These are phyloP conservation scores for Linum tenue DNA, from an alignment of 345 rosid genomes.

Conservation along the genomic window DNA sequence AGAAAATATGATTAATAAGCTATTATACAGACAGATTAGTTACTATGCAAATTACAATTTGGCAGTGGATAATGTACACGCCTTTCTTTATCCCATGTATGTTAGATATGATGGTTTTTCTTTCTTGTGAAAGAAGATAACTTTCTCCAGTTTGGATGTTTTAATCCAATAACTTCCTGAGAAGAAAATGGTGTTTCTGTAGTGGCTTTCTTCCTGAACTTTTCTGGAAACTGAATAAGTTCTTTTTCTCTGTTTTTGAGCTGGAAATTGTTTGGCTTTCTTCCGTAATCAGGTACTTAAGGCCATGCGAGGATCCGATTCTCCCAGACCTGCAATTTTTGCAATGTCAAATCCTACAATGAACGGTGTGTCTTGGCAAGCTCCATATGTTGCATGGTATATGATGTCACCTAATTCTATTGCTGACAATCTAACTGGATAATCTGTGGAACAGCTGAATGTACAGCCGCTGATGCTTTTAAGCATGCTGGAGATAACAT, in stretches of 20 bases:
- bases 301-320: slow-evolving; percentile 80
- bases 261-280: background rate
- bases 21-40: background rate
- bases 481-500: slow-evolving; percentile 85
- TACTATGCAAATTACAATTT: too few relatives aligned
- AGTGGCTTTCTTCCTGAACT: slow-evolving; percentile 1
- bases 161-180: too few relatives aligned
- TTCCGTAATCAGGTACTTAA: slow-evolving; percentile 59
- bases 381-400: slow-evolving; percentile 4
- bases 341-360: slow-evolving; percentile 97
- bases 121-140: too few relatives aligned
- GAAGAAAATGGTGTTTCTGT: too few relatives aligned
- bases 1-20: background rate
- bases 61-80: too few relatives aligned
- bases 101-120: too few relatives aligned
- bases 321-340: slow-evolving; percentile 83
- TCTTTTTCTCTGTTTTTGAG: background rate
- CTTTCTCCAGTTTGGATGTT: too few relatives aligned
- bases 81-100: too few relatives aligned
- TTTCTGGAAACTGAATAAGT: background rate
- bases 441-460: slow-evolving; percentile 59
- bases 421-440: slow-evolving; percentile 14
- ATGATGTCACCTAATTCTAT: slow-evolving; percentile 9
- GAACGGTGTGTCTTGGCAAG: slow-evolving; percentile 52
- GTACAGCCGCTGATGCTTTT: slow-evolving; percentile 92